Conservation (phyloP, 495 filamentous ascomycete genomes). For the Aspergillus sclerotiicarbonarius region DNA sequence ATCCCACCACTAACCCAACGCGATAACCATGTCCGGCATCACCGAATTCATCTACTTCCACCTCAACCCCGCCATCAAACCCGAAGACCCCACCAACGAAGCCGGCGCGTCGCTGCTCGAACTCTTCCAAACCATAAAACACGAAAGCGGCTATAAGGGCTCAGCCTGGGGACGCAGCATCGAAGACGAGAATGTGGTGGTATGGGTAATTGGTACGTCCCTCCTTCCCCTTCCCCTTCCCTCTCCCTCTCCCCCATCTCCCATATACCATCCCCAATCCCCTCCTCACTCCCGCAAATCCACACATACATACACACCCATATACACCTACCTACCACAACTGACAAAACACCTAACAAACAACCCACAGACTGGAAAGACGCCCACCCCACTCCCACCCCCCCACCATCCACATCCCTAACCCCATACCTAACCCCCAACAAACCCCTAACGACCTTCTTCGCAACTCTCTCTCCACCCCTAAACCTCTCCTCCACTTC, state of each 20-base stretch:
- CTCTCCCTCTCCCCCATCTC: not conserved
- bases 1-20: not conserved
- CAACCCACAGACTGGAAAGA: constrained; percentile 38
- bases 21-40: constrained; percentile 10
- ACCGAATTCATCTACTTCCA: constrained; percentile 44
- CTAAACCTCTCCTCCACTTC: not conserved
- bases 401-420: constrained; percentile 11
- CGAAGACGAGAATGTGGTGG: constrained; percentile 35
- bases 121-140: constrained; percentile 27
- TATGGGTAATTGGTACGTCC: constrained; percentile 41
- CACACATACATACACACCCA: not conserved
- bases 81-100: constrained; percentile 37
- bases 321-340: constrained; percentile 1
- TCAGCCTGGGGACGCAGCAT: constrained; percentile 42
- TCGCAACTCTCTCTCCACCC: constrained; percentile 35
- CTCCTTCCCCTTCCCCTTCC: not conserved
- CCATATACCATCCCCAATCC: not conserved
- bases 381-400: constrained; percentile 26
- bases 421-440: constrained; percentile 27
- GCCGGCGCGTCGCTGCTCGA: constrained; percentile 31
- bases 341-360: not conserved
- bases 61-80: constrained; percentile 37
- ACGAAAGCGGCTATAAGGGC: constrained; percentile 36
- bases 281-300: not conserved
- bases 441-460: constrained; percentile 23